Evolutionary conservation across 352 stramenopile genomes (phyloP).

Genomic region (Globisporangium alternatum): DNA sequence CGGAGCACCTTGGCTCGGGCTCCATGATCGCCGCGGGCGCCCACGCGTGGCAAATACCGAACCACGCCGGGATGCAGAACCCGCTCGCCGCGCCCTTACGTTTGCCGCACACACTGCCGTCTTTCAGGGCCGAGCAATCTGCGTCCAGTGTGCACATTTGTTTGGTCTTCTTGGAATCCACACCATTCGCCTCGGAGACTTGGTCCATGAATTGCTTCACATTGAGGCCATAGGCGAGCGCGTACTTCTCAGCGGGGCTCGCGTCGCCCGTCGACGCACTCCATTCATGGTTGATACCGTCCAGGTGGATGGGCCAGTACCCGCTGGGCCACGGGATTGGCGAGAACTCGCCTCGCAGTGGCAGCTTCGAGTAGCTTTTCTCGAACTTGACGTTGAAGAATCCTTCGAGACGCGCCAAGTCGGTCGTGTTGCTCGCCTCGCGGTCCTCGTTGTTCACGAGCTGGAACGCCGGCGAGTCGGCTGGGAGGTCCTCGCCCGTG

Average conservation of each 20-base stretch:
- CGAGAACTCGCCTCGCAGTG: slow-evolving; percentile 32
- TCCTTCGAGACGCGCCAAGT: slow-evolving; percentile 44
- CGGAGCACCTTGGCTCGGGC: slow-evolving; percentile 37
- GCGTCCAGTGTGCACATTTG: slow-evolving; percentile 24
- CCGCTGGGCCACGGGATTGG: slow-evolving; percentile 62
- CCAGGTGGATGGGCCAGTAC: slow-evolving; percentile 62
- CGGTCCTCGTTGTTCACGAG: slow-evolving; percentile 28
- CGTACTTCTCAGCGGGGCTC: slow-evolving; percentile 55
- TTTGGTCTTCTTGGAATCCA: slow-evolving; percentile 35
- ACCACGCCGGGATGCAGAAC: slow-evolving; percentile 55
- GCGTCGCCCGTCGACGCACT: slow-evolving; percentile 18
- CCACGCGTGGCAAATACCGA: slow-evolving; percentile 61
- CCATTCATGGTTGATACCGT: slow-evolving; percentile 66
- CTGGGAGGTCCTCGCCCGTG: slow-evolving; percentile 5
- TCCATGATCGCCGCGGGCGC: slow-evolving; percentile 50
- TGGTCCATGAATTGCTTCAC: slow-evolving; percentile 33
- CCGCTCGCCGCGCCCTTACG: slow-evolving; percentile 23
- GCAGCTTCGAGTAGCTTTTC: slow-evolving; percentile 44
- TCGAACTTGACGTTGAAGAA: slow-evolving; percentile 45
- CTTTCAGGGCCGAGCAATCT: slow-evolving; percentile 33
- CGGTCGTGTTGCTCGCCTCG: slow-evolving; percentile 24
- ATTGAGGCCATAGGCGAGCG: slow-evolving; percentile 40
- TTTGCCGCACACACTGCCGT: slow-evolving; percentile 44
- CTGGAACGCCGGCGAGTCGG: slow-evolving; percentile 26
- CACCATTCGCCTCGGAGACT: slow-evolving; percentile 40